These are phyloP conservation scores for Amanita rubescens DNA, from an alignment of 768 basidiomycete species.

Conservation along the genomic window DNA sequence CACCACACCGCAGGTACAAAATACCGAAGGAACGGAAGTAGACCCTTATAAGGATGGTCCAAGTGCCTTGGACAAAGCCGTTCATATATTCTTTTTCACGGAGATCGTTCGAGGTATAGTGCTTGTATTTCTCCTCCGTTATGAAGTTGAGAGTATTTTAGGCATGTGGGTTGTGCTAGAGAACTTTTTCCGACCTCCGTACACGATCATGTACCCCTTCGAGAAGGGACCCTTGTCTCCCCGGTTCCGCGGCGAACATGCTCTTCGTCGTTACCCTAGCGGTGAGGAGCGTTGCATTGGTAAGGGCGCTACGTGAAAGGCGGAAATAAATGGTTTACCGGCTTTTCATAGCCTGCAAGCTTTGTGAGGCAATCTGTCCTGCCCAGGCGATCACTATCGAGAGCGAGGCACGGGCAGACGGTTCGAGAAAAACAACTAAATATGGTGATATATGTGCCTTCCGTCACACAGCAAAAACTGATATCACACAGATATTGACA, in stretches of 20 bases:
- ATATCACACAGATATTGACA: conserved; percentile 75
- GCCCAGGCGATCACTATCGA: conserved; percentile 99
- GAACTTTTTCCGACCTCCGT: conserved; percentile 90
- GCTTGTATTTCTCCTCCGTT: background rate
- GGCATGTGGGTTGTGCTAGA: conserved; percentile 98
- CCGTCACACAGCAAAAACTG: background rate
- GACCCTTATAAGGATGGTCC: conserved; percentile 75
- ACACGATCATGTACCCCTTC: conserved; percentile 97
- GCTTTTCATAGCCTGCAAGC: conserved; percentile 74
- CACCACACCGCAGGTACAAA: conserved; percentile 18
- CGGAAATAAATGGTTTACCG: background rate
- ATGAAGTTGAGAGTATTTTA: conserved; percentile 26
- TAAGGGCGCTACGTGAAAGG: conserved; percentile 30
- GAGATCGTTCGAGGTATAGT: conserved; percentile 86
- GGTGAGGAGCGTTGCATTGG: conserved; percentile 99
- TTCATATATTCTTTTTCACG: conserved; percentile 96
- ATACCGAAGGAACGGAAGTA: conserved; percentile 43
- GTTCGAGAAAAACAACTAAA: conserved; percentile 94
- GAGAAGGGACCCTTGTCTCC: conserved; percentile 98
- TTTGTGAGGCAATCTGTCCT: conserved; percentile 98
- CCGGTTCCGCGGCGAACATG: conserved; percentile 98
- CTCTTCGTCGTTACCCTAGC: conserved; percentile 90
- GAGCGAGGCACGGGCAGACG: conserved; percentile 92
- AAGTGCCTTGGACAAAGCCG: conserved; percentile 92
- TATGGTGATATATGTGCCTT: conserved; percentile 54